Conservation (phyloP, 2,329 filamentous ascomycete species). For the Ceratocystis harringtonii region DNA sequence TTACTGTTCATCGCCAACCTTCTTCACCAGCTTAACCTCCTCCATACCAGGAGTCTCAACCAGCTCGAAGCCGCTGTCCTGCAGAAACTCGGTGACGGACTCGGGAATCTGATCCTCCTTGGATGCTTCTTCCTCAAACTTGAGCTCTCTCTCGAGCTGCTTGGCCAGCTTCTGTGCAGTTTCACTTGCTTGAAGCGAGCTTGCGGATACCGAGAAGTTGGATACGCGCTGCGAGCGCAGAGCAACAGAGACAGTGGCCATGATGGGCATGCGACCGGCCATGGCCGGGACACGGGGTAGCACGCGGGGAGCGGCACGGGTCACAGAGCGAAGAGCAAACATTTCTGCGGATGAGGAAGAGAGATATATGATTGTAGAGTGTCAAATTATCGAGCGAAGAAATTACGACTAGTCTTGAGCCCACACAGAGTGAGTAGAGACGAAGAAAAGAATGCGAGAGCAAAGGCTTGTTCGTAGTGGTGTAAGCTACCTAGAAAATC, state of each 20-base stretch:
- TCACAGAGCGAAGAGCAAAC: constrained; percentile 47
- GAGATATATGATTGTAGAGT: neutral
- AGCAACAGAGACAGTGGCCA: constrained; percentile 20
- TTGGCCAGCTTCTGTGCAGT: constrained; percentile 30
- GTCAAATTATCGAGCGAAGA: neutral
- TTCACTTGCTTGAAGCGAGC: constrained; percentile 58
- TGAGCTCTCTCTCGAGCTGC: constrained; percentile 73
- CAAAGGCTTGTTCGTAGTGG: too few species aligned
- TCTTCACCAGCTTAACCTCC: constrained; percentile 71
- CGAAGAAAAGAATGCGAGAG: neutral
- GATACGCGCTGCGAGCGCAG: constrained; percentile 28
- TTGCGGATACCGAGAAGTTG: constrained; percentile 27
- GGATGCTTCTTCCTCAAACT: constrained; percentile 71
- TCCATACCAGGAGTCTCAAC: constrained; percentile 72
- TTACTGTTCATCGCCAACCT: constrained; percentile 77
- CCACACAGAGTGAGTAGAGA: too few species aligned
- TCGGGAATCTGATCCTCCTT: constrained; percentile 55
- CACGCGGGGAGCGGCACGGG: constrained; percentile 52
- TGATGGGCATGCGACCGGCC: constrained; percentile 9
- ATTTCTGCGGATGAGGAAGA: constrained; percentile 32
- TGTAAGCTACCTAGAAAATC: too few species aligned
- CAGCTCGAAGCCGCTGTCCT: constrained; percentile 71
- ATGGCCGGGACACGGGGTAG: constrained; percentile 23
- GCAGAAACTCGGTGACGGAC: constrained; percentile 74
- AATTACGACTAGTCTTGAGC: neutral